Conservation (phyloP, 176 grass and related monocot species). For the Eragrostis nindensis region DNA sequence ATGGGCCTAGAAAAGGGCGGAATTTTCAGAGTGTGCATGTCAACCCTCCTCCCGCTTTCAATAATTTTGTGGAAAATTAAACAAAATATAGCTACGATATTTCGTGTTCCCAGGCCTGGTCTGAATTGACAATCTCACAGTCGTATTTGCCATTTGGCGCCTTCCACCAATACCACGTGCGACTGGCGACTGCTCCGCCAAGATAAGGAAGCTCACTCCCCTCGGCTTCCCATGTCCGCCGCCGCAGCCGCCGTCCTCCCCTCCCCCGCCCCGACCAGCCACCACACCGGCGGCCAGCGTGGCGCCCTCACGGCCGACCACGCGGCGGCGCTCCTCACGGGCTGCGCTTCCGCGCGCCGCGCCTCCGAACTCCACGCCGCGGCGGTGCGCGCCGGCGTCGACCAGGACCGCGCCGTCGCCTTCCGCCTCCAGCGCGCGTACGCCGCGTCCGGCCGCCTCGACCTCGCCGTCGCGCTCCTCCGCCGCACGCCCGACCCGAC, state of each 20-base stretch:
- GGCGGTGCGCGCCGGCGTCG: slow-evolving; percentile 53
- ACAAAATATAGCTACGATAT: no score
- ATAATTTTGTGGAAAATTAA: no score
- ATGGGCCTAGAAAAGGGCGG: no score
- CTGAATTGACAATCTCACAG: no score
- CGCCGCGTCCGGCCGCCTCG: slow-evolving; percentile 58
- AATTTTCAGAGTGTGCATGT: no score
- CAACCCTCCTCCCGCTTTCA: no score
- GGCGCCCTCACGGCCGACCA: slow-evolving; percentile 38
- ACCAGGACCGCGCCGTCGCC: slow-evolving; percentile 55
- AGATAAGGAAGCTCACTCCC: slow-evolving; percentile 14
- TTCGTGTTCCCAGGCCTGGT: no score
- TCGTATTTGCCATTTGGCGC: neutral
- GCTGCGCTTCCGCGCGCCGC: slow-evolving; percentile 49
- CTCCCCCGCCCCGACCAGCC: neutral
- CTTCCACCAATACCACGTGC: neutral
- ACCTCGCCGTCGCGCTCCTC: slow-evolving; percentile 63
- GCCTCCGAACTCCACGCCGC: slow-evolving; percentile 72
- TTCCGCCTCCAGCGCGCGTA: slow-evolving; percentile 86
- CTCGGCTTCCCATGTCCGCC: slow-evolving; percentile 38
- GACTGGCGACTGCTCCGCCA: neutral
- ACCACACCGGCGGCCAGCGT: neutral
- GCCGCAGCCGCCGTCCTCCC: slow-evolving; percentile 17
- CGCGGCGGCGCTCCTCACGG: slow-evolving; percentile 54
- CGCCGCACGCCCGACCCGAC: slow-evolving; percentile 54